Base-by-base conservation (phyloP, 2,329 filamentous ascomycete species). In the Penicillium sp. region DNA sequence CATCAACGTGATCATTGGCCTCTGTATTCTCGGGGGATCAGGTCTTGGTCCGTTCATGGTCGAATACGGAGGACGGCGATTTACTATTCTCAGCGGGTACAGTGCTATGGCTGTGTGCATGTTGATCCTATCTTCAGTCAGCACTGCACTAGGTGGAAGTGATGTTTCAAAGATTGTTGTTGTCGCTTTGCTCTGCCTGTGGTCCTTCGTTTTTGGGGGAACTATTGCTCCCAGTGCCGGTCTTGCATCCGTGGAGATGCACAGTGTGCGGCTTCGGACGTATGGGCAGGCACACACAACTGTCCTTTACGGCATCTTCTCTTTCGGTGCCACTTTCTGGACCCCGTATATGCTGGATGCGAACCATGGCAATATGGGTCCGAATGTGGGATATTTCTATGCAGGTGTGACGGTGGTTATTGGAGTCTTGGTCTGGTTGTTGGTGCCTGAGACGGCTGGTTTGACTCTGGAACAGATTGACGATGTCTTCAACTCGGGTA, bases 331-430 rank as follows among this genome's bases (percentile, higher is more conserved):
- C 2, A 62, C 55, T 1, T 70, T 70, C 47, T 70, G 65, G 62
- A 67, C 63, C 1, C 68, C 68, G 0, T 70, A 70, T 39, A 70
- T 69, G 67, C 44, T 70, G 18, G 62, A 65, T 33, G 44, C 58
- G 1, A 44, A 65, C 16, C 61, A 70, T 51, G 69, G 69, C 3
- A 66, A 70, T 40, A 70, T 70, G 69, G 68, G 69, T 1, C 36
- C 68, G 3, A 68, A 62, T 50, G 70, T 72, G n/a, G 69, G 70
- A 2, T 72, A 72, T 39, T 72, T 71, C 41, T 72, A 71, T 49
- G 66, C 65, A 1, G 67, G 60, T 0, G 61, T 69, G 2, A 66
- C 67, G 2, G 56, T 63, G 3, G 54, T 63, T 2, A 61, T 69
- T 31, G 51, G 53, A 4, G 27, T 54, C 2, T 56, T 69, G 24